Evolutionary conservation across 2,329 filamentous ascomycete species (phyloP), one percentile per base, ranked within the genome.

Genomic region (Fusarium brachygibbosum): DNA sequence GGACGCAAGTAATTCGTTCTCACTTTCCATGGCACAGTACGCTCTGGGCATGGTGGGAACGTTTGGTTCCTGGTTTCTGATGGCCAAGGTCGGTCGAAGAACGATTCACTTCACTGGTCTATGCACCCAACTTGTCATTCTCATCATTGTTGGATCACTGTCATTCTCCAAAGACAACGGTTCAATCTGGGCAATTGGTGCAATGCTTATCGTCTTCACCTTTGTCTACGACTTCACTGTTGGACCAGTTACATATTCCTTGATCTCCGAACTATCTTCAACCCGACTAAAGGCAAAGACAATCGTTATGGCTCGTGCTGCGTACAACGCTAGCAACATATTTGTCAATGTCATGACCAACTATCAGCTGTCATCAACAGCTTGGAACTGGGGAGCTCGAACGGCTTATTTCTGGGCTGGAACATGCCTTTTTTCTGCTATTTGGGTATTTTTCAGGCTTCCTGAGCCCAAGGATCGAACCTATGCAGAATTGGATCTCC

Each of bases 191-290:
- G 78, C 84, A 64, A 75, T 85, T 42, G 81, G 82, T 31, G 70
- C 80, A 64, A 74, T 88, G 72, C 77, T 87, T 6, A 79, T 88
- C 41, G 74, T 85, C 38, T 87, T 84, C 68, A 85, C 83, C 0
- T 84, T 87, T 54, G 77, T 84, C 4, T 88, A 88, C 75, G 84
- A 85, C 76, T 80, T 84, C 56, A 84, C 85, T 2, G 81, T 88
- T 14, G 87, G 86, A 0, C 86, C 86, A 0, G 82, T 87, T 10
- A 83, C 83, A 6, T 88, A 87, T 74, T 81, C 81, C 1, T 76
- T 88, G 29, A 72, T 87, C 13, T 82, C 85, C 0, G 86, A 88
- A 68, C 80, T 85, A 6, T 85, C 85, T 0, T 86, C 85, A 0
- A 84, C 83, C 1, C 81, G 86, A 11, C 82, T 88, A 37, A 84